Base-by-base conservation (phyloP, 2,329 filamentous ascomycete species). In the Thelonectria blattea region DNA sequence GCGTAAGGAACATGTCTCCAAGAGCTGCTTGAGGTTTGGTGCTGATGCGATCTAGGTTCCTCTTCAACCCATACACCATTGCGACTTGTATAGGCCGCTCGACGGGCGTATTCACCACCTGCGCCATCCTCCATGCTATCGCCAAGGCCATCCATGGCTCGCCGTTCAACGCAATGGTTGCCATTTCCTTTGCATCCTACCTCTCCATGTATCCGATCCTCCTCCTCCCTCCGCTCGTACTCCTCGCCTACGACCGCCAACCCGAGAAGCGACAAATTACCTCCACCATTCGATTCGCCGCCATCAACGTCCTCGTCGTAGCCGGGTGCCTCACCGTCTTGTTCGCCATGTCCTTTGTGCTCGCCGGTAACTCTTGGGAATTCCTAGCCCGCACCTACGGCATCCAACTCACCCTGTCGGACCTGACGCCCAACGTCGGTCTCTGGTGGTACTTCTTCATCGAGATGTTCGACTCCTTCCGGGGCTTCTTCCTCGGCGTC, bases 401-500 rank as follows among this genome's bases (percentile, higher is more conserved):
- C 68, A 92, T 96, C 48, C 93, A 97, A 69, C 84, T 99, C 39
- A 88, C 95, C 1, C 85, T 99, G 3, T 92, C 93, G 9, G 95
- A 99, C 73, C 83, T 99, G 42, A 96, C 94, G 0, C 95, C 95
- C 12, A 99, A 98, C 67, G 91, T 96, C 30, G 95, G 95, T 1
- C 83, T 99, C 1, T 99, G 95, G 95, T 99, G 95, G 95, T 99
- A 99, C 78, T 99, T 99, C 79, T 98, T 99, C 74, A 96, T 96
- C 68, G 94, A 99, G 74, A 99, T 99, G 88, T 99, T 99, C 75
- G 95, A 99, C 78, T 94, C 93, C 1, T 99, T 99, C 83, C 87
- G 95, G 41, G 89, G 91, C 68, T 99, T 99, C 82, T 99, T 98
- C 83, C 85, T 99, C 3, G 95, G 91, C 56, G 93, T 99, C 50